Percentiles rank a stretch among this genome's conserved stretches.
phyloP scores from a whole-genome alignment of 345 rosid genomes.

The Cardamine occulta region DNA sequence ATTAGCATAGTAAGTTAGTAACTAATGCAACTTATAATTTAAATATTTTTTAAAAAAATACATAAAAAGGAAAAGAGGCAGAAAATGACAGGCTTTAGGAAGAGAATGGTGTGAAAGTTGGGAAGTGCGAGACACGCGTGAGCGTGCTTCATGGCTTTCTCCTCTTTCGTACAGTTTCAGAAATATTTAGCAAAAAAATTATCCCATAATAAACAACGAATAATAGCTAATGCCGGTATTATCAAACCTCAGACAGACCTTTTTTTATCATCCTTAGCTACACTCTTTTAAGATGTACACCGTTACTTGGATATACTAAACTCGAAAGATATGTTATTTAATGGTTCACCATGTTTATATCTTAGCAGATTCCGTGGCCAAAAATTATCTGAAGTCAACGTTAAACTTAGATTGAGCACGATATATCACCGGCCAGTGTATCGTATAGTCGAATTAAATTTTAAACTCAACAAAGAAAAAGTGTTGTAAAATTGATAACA shows the following conservation, averaged over 20 bases:
- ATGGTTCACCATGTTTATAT: not conserved
- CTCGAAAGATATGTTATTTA: not conserved
- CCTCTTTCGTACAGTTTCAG: constrained; percentile 21
- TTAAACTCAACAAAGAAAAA: constrained; percentile 5
- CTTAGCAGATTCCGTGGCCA: not conserved
- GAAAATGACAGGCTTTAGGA: constrained; percentile 35
- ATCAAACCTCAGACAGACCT: not conserved
- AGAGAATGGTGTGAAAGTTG: constrained; percentile 25
- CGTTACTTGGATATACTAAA: constrained; percentile 13
- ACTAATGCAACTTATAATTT: not conserved
- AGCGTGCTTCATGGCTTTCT: constrained; percentile 46
- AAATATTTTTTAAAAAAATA: not conserved
- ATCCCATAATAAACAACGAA: constrained; percentile 17
- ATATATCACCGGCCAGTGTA: constrained; percentile 21
- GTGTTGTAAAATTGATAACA: not conserved
- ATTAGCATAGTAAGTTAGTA: not conserved
- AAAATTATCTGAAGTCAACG: not conserved
- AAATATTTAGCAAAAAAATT: constrained; percentile 4
- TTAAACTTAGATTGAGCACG: not conserved
- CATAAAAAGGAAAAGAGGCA: not conserved
- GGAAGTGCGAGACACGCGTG: constrained; percentile 47
- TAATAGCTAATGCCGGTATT: not conserved
- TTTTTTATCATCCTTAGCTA: not conserved
- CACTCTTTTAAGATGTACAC: not conserved
- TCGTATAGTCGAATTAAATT: not conserved